phyloP scores from a whole-genome alignment of 345 rosid species.

The Trapa bicornis region DNA sequence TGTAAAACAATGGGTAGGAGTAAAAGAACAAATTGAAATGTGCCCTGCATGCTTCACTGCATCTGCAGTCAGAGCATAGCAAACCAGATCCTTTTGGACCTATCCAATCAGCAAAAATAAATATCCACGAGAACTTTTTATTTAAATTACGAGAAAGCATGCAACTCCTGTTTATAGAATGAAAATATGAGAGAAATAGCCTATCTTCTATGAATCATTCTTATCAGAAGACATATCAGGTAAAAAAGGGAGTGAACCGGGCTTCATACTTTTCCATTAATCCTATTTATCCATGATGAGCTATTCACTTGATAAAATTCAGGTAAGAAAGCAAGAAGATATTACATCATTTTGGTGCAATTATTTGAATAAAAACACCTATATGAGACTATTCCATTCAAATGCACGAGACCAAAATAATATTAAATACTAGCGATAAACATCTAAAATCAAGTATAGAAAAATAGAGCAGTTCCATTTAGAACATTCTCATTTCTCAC shows the following conservation, averaged over 20 bases:
- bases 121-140: slow-evolving; percentile 8
- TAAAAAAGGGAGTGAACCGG: not conserved
- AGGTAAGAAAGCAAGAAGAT: too few relatives aligned
- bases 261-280: not conserved
- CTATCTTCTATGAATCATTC: not conserved
- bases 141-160: not conserved
- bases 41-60: slow-evolving; percentile 49
- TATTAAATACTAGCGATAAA: not conserved
- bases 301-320: not conserved
- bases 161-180: not conserved
- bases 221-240: not conserved
- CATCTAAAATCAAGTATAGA: not conserved
- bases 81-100: slow-evolving; percentile 37
- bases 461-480: not conserved
- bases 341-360: too few relatives aligned
- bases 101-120: slow-evolving; percentile 19
- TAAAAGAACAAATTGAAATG: slow-evolving; percentile 35
- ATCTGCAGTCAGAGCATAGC: slow-evolving; percentile 27
- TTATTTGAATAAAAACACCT: not conserved
- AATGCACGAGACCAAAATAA: not conserved
- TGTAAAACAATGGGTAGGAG: slow-evolving; percentile 32
- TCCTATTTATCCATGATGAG: not conserved
- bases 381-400: not conserved
- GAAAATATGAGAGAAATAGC: not conserved
- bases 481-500: not conserved